These are phyloP conservation scores for Ophiostoma ips DNA, from an alignment of 2,329 filamentous ascomycete species.

Conservation along the genomic window DNA sequence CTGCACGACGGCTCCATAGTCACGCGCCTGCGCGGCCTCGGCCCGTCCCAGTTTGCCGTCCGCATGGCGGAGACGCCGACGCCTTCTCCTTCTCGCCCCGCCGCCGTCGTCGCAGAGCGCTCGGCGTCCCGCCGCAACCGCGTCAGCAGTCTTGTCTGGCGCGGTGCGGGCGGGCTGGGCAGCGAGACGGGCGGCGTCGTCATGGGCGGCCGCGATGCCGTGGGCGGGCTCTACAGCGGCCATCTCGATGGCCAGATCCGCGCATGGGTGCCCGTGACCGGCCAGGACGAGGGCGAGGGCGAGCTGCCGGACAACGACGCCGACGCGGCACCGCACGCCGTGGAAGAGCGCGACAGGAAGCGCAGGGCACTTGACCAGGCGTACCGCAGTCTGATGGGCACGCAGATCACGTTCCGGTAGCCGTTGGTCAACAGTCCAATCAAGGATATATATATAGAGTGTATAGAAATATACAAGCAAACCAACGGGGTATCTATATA, in stretches of 20 bases:
- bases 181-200: conserved; percentile 40
- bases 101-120: conserved; percentile 9
- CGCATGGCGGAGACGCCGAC: conserved; percentile 8
- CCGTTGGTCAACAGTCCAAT: too few relatives aligned
- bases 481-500: too few relatives aligned
- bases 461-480: too few relatives aligned
- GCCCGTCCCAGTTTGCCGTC: conserved; percentile 34
- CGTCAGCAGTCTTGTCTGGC: conserved; percentile 66
- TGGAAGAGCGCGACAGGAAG: conserved; percentile 49
- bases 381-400: conserved; percentile 61
- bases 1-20: conserved; percentile 63
- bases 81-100: not conserved
- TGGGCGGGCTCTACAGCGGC: conserved; percentile 57
- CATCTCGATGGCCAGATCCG: conserved; percentile 76
- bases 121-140: conserved; percentile 43
- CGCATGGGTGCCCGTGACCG: conserved; percentile 68
- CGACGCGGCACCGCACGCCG: conserved; percentile 28
- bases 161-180: conserved; percentile 44
- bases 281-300: conserved; percentile 27
- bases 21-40: conserved; percentile 55
- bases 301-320: conserved; percentile 29
- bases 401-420: conserved; percentile 47
- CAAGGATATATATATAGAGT: too few relatives aligned
- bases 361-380: conserved; percentile 67
- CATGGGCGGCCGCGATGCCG: conserved; percentile 39